Conservation (phyloP, 2,329 filamentous ascomycete species). For the Xylariales sp. region DNA sequence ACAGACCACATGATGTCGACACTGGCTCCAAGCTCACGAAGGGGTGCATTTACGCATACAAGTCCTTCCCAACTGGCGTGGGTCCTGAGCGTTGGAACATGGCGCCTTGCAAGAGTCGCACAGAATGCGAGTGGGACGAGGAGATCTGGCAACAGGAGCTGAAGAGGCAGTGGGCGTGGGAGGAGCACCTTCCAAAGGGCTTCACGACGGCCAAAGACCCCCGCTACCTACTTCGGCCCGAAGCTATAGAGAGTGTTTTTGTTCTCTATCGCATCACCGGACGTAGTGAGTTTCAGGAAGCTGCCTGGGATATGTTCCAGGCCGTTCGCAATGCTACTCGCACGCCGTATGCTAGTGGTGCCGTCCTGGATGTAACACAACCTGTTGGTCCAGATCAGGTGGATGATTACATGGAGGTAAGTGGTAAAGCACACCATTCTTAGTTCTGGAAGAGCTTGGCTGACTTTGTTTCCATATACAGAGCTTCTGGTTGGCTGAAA, state of each 20-base stretch:
- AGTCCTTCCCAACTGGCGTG: constrained; percentile 50
- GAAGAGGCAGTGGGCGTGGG: constrained; percentile 16
- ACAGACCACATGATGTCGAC: constrained; percentile 46
- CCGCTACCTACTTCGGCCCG: constrained; percentile 25
- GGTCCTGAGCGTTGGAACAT: constrained; percentile 57
- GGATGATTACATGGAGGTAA: constrained; percentile 38
- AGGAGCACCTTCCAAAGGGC: constrained; percentile 35
- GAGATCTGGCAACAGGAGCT: constrained; percentile 15
- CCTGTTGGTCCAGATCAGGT: constrained; percentile 35
- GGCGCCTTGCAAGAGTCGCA: constrained; percentile 33
- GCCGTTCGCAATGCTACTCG: constrained; percentile 20
- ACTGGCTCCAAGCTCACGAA: constrained; percentile 55
- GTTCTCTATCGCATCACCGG: constrained; percentile 26
- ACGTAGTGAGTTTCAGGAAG: constrained; percentile 18
- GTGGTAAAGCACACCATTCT: no score
- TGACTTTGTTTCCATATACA: no score
- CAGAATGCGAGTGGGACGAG: constrained; percentile 26
- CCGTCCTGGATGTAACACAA: constrained; percentile 33
- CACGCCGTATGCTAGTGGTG: constrained; percentile 19
- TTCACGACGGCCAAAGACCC: constrained; percentile 49
- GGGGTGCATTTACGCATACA: constrained; percentile 61
- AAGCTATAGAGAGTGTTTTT: constrained; percentile 28
- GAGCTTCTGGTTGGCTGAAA: constrained; percentile 62
- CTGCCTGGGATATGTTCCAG: constrained; percentile 26
- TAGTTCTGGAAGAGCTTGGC: neutral